Evolutionary conservation across 495 filamentous ascomycete species (phyloP).

Genomic region (Tuber aestivum): DNA sequence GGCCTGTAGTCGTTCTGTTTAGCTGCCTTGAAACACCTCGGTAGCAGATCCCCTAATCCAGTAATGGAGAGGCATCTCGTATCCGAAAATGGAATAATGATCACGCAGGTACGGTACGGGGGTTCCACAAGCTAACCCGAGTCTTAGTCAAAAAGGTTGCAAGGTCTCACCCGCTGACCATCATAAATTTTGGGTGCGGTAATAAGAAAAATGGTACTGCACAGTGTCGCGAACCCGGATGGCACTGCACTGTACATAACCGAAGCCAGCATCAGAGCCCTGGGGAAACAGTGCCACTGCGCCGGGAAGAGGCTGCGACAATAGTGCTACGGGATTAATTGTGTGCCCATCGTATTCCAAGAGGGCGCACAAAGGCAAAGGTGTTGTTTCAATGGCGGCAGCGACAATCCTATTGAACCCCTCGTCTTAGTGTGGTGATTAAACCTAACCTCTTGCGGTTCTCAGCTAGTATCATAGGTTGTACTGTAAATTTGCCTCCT

Average conservation of each 20-base stretch:
- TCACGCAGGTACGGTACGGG: neutral
- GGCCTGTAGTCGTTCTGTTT: neutral
- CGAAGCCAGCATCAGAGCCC: neutral
- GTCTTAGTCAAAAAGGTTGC: neutral
- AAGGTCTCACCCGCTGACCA: neutral
- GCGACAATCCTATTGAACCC: neutral
- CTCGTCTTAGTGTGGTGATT: neutral
- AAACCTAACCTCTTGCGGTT: neutral
- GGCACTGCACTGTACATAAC: neutral
- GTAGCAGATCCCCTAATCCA: neutral
- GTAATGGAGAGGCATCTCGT: neutral
- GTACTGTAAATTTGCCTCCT: too few relatives aligned
- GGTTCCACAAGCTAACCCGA: neutral
- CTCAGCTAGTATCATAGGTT: neutral
- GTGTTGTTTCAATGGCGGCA: neutral
- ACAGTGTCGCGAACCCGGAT: neutral
- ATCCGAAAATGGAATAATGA: neutral
- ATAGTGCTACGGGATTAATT: neutral
- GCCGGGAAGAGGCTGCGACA: neutral
- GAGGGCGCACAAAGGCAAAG: neutral
- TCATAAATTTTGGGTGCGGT: neutral
- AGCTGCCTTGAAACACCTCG: neutral
- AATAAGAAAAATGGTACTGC: neutral
- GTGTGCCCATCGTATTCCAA: neutral
- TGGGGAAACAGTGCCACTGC: neutral